Base-by-base conservation (phyloP, 2,329 filamentous ascomycete species). In the Bipolaris sorokiniana region DNA sequence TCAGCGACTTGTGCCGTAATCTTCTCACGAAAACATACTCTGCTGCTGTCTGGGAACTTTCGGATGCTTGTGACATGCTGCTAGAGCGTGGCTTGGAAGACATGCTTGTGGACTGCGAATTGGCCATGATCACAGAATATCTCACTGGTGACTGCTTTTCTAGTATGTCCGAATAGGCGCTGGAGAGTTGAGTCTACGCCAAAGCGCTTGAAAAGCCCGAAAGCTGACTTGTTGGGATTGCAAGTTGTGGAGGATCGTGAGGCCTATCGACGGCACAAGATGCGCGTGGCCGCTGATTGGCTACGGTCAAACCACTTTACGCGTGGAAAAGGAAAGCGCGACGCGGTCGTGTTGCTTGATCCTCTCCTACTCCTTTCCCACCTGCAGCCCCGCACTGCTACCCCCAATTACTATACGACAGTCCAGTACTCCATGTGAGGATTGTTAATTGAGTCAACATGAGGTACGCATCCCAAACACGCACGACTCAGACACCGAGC, bases 1-100 rank as follows among this genome's bases (percentile, higher is more conserved):
- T 63, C 20, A 64, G 55, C 31, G n/a, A 22, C 1, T 4, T 10
- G 28, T 15, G 5, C 13, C n/a, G n/a, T 4, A 10, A 18, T 15
- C 3, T 4, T 9, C 10, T 13, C 18, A 1, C 7, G 13, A 9
- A 10, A 7, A 66, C 70, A 49, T 60, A 79, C 75, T 83, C 80
- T 69, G 79, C 77, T 48, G 83, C 84, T 7, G 84, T 86, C 57
- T 85, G 82, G 5, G 83, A 85, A 60, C 76, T 76, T 61, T 83
- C 79, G 6, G 82, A 82, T 48, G 74, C 73, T 53, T 80, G 77
- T 13, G 79, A 80, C 46, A 78, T 75, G 63, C 71, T 79, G 64
- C 67, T 72, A 45, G 75, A 67, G 59, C 75, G 73, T 56, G 66
- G 65, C 59, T 73, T 74, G 31, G 64, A 56, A 18, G 67, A 59